These are phyloP conservation scores for Eimeria tenella DNA, from an alignment of 169 alveolate genomes.

Conservation along the genomic window DNA sequence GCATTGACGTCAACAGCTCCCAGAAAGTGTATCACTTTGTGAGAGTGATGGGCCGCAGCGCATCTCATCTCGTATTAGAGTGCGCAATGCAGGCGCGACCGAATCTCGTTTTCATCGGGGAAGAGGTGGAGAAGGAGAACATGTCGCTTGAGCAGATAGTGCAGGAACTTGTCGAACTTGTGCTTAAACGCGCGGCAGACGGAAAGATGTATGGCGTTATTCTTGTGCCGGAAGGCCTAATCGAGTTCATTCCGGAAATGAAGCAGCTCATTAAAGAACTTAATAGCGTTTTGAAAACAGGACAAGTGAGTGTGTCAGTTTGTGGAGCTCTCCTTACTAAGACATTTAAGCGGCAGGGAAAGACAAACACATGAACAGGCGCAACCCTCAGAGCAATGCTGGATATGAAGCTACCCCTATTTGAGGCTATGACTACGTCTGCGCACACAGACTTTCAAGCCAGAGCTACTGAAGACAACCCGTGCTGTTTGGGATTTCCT, in stretches of 20 bases:
- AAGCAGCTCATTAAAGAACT: slow-evolving; percentile 92
- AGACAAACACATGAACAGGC: too few relatives aligned
- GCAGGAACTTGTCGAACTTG: slow-evolving; percentile 92
- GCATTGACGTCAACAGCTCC: slow-evolving; percentile 90
- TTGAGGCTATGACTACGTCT: background rate
- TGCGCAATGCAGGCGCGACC: slow-evolving; percentile 98
- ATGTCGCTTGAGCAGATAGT: slow-evolving; percentile 92
- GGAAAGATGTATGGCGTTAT: slow-evolving; percentile 96
- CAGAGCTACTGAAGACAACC: slow-evolving; percentile 67
- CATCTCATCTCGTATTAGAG: slow-evolving; percentile 98
- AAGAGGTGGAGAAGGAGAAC: slow-evolving; percentile 90
- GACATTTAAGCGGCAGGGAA: too few relatives aligned
- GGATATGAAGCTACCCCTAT: too few relatives aligned
- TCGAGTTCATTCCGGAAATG: slow-evolving; percentile 96
- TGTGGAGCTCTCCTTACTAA: too few relatives aligned
- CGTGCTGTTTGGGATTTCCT: slow-evolving; percentile 89
- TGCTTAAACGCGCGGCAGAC: slow-evolving; percentile 87
- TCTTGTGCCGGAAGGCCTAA: slow-evolving; percentile 96
- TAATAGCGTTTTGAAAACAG: slow-evolving; percentile 89
- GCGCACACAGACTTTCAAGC: slow-evolving; percentile 66
- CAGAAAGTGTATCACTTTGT: slow-evolving; percentile 95
- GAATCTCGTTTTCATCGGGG: slow-evolving; percentile 96
- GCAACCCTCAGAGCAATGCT: too few relatives aligned
- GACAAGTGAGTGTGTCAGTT: slow-evolving; percentile 30
- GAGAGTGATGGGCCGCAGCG: slow-evolving; percentile 99